Evolutionary conservation across 2,329 filamentous ascomycete species (phyloP).

Genomic region (Stagonosporopsis chrysanthemi): DNA sequence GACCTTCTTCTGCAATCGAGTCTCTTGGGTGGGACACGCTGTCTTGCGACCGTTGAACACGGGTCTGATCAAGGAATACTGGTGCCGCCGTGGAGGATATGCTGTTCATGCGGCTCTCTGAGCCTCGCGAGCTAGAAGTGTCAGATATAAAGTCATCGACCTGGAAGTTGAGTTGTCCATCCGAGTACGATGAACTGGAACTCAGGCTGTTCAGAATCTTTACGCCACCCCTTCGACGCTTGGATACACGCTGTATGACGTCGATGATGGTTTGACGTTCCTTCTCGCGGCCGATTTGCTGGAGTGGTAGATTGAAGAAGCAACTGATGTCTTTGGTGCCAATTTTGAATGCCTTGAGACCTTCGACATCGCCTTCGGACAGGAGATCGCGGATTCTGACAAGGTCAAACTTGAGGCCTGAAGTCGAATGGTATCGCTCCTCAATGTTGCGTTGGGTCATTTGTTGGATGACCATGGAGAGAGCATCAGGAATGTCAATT

Average conservation of each 20-base stretch:
- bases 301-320: constrained; percentile 84
- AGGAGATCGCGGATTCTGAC: constrained; percentile 76
- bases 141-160: constrained; percentile 59
- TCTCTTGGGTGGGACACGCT: constrained; percentile 35
- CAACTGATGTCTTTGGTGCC: constrained; percentile 88
- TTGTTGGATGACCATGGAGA: constrained; percentile 85
- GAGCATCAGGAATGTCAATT: constrained; percentile 82
- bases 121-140: constrained; percentile 63
- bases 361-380: constrained; percentile 74
- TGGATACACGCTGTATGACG: constrained; percentile 78
- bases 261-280: constrained; percentile 73
- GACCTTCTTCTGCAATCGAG: constrained; percentile 33
- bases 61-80: constrained; percentile 37
- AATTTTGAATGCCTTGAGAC: constrained; percentile 76
- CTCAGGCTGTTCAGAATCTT: constrained; percentile 59
- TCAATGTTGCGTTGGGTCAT: constrained; percentile 89
- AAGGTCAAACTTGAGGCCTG: constrained; percentile 84
- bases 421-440: constrained; percentile 88
- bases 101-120: constrained; percentile 53
- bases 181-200: constrained; percentile 62
- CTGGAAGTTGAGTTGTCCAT: constrained; percentile 58
- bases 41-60: constrained; percentile 41
- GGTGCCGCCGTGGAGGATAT: constrained; percentile 34
- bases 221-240: constrained; percentile 60
- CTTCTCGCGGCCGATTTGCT: constrained; percentile 79